These are phyloP conservation scores for Aspergillus texensis DNA, from an alignment of 2,329 filamentous ascomycete genomes.

Conservation along the genomic window DNA sequence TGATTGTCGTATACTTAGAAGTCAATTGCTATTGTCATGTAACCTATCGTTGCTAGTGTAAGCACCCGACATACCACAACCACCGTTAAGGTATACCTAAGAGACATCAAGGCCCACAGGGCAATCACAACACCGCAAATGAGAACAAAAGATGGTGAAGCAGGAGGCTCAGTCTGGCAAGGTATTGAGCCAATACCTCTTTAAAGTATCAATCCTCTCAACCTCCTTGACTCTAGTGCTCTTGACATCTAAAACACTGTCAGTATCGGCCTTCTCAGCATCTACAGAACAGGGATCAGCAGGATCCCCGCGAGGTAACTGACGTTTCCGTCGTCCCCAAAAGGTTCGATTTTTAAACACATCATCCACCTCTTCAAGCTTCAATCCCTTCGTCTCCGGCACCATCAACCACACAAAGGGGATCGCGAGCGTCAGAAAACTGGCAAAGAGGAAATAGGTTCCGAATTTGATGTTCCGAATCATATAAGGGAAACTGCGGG, in stretches of 20 bases:
- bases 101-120: neutral
- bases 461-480: conserved; percentile 28
- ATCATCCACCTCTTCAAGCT: conserved; percentile 32
- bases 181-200: neutral
- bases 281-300: neutral
- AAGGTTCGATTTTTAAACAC: neutral
- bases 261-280: neutral
- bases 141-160: neutral
- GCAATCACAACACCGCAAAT: too few species aligned
- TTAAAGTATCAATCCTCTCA: neutral
- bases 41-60: neutral
- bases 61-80: neutral
- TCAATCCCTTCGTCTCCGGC: conserved; percentile 33
- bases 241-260: neutral
- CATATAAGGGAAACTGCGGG: conserved; percentile 67
- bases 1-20: neutral
- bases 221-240: neutral
- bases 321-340: neutral
- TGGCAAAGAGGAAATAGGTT: conserved; percentile 26
- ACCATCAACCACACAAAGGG: conserved; percentile 30
- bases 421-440: conserved; percentile 14
- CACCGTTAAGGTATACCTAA: neutral
- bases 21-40: neutral
- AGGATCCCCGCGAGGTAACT: neutral
- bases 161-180: neutral